Conservation (phyloP, 2,329 filamentous ascomycete species). For the Aspergillus sp. region DNA sequence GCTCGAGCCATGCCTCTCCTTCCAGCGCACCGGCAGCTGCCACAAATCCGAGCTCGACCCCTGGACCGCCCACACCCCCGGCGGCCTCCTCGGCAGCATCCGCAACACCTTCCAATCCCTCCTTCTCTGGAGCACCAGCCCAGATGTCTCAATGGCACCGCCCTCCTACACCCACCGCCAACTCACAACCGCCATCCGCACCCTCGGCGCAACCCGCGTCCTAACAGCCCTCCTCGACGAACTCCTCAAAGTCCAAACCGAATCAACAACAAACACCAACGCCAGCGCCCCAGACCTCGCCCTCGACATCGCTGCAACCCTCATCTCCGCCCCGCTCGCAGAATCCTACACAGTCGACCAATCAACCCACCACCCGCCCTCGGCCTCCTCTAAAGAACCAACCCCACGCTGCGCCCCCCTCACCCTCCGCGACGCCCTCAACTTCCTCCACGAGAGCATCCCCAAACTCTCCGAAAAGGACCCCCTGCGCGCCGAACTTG, state of each 20-base stretch:
- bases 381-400: constrained; percentile 33
- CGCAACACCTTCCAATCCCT: constrained; percentile 53
- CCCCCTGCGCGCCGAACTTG: constrained; percentile 43
- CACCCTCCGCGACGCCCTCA: constrained; percentile 43
- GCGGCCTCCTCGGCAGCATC: constrained; percentile 49
- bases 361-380: constrained; percentile 28
- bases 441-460: constrained; percentile 38
- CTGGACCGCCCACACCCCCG: constrained; percentile 50
- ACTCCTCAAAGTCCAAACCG: constrained; percentile 42
- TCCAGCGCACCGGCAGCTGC: constrained; percentile 49
- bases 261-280: constrained; percentile 13
- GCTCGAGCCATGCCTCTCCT: constrained; percentile 52
- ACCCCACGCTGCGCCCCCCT: constrained; percentile 35
- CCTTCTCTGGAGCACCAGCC: constrained; percentile 52
- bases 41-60: constrained; percentile 51
- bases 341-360: constrained; percentile 43
- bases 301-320: constrained; percentile 44
- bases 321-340: constrained; percentile 42
- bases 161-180: constrained; percentile 58
- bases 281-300: constrained; percentile 41
- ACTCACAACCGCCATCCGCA: constrained; percentile 43
- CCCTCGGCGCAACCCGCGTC: constrained; percentile 42
- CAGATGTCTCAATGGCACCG: constrained; percentile 53
- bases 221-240: constrained; percentile 42
- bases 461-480: constrained; percentile 44